phyloP scores from a whole-genome alignment of 306 rosid genomes.

The Prunus mume region DNA sequence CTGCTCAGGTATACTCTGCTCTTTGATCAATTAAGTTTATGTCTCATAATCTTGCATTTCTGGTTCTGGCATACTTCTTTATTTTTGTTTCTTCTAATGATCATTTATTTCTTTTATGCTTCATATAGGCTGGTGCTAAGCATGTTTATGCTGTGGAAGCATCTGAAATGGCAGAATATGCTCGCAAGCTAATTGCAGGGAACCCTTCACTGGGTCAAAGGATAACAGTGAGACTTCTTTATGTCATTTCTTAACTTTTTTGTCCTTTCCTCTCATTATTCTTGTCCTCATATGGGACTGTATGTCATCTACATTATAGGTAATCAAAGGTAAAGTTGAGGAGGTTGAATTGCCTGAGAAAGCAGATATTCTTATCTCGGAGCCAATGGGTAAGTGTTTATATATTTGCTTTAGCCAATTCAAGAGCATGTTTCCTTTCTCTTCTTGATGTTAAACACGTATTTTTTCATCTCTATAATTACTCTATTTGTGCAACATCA shows the following conservation, averaged over 20 bases:
- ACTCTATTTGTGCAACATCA: conserved; percentile 8
- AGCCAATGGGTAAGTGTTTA: conserved; percentile 85
- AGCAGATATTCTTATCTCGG: conserved; percentile 93
- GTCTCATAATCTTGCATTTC: not conserved
- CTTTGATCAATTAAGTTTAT: conserved; percentile 5
- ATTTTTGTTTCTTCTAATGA: not conserved
- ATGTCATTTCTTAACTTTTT: not conserved
- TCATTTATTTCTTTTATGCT: conserved; percentile 6
- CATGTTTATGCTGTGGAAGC: conserved; percentile 99
- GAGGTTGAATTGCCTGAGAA: conserved; percentile 90
- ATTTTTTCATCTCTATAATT: not conserved
- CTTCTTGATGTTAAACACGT: not conserved
- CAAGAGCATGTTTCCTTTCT: not conserved
- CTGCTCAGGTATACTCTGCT: conserved; percentile 76
- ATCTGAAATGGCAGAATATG: conserved; percentile 99
- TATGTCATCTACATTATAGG: conserved; percentile 38
- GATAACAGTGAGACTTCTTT: conserved; percentile 65
- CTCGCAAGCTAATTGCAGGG: conserved; percentile 77
- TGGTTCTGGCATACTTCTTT: not conserved
- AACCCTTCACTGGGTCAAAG: conserved; percentile 73
- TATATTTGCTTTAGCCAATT: not conserved
- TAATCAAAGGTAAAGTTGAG: conserved; percentile 88
- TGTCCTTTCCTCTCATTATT: not conserved
- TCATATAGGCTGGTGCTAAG: conserved; percentile 88
- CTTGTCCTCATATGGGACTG: not conserved